Evolutionary conservation across 2,329 filamentous ascomycete genomes (phyloP).

Genomic region (Monilinia laxa): DNA sequence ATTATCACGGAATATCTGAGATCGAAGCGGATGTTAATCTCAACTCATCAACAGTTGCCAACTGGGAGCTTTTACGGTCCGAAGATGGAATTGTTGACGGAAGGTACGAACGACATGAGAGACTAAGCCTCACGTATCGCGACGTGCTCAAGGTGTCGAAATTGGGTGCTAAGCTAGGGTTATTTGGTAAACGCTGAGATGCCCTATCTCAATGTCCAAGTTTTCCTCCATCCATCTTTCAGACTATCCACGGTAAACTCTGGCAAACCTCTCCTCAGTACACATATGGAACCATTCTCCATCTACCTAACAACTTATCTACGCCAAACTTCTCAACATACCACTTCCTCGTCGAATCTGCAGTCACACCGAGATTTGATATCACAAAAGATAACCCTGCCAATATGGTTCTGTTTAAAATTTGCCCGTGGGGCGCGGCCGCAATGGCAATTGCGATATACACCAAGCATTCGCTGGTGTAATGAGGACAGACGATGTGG

Average conservation of each 20-base stretch:
- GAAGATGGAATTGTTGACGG: constrained; percentile 50
- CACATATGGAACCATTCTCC: constrained; percentile 74
- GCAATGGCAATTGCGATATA: constrained; percentile 76
- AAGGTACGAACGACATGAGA: constrained; percentile 55
- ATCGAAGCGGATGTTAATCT: constrained; percentile 66
- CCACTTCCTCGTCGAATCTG: constrained; percentile 75
- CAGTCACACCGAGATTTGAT: constrained; percentile 79
- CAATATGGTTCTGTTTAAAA: constrained; percentile 71
- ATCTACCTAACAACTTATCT: constrained; percentile 60
- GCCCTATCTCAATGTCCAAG: neutral
- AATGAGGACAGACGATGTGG: constrained; percentile 80
- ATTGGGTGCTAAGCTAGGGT: constrained; percentile 62
- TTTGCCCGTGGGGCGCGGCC: constrained; percentile 64
- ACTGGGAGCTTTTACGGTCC: constrained; percentile 67
- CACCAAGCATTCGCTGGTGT: constrained; percentile 81
- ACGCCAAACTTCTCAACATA: constrained; percentile 73
- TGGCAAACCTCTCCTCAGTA: constrained; percentile 45
- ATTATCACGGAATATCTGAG: constrained; percentile 73
- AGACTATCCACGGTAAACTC: neutral
- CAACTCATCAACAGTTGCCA: constrained; percentile 60
- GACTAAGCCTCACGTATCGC: constrained; percentile 76
- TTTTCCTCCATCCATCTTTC: neutral
- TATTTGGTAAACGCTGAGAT: constrained; percentile 42
- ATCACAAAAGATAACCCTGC: constrained; percentile 70
- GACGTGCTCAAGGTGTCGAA: constrained; percentile 83